Percentiles rank a stretch among this genome's conserved stretches.
These are phyloP conservation scores for Globisporangium recalcitrans DNA, from an alignment of 352 stramenopile genomes.

Conservation along the genomic window DNA sequence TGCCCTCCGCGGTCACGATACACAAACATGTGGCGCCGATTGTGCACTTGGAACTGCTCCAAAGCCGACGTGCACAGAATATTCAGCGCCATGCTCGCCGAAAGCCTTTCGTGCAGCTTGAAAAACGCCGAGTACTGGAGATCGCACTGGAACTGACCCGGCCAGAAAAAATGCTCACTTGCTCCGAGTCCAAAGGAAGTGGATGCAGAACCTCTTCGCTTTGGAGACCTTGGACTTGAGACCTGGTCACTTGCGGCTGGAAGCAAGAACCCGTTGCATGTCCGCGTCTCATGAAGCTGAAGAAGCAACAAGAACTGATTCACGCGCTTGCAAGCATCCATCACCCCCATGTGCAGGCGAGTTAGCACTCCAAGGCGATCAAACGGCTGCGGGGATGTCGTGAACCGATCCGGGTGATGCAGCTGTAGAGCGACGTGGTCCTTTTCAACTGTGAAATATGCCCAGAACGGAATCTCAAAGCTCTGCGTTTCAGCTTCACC, in stretches of 20 bases:
- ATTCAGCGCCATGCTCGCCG: constrained; percentile 73
- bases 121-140: constrained; percentile 77
- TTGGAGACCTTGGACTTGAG: constrained; percentile 39
- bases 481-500: not conserved
- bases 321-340: constrained; percentile 64
- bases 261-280: constrained; percentile 68
- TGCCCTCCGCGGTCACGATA: constrained; percentile 80
- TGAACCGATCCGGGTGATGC: constrained; percentile 46
- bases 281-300: constrained; percentile 80
- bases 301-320: constrained; percentile 82
- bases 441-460: constrained; percentile 59
- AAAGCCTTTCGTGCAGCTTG: constrained; percentile 71
- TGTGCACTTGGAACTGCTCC: constrained; percentile 88
- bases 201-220: constrained; percentile 27
- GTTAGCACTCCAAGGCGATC: constrained; percentile 68
- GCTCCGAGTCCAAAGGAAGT: constrained; percentile 18
- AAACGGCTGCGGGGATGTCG: constrained; percentile 18
- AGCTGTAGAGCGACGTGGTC: constrained; percentile 50
- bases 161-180: constrained; percentile 73
- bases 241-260: constrained; percentile 31
- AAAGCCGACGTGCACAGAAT: constrained; percentile 79
- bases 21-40: constrained; percentile 83
- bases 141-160: constrained; percentile 82
- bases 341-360: constrained; percentile 62
- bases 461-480: constrained; percentile 76